Evolutionary conservation across 2,329 filamentous ascomycete genomes (phyloP).

Genomic region (Grosmannia huntii): DNA sequence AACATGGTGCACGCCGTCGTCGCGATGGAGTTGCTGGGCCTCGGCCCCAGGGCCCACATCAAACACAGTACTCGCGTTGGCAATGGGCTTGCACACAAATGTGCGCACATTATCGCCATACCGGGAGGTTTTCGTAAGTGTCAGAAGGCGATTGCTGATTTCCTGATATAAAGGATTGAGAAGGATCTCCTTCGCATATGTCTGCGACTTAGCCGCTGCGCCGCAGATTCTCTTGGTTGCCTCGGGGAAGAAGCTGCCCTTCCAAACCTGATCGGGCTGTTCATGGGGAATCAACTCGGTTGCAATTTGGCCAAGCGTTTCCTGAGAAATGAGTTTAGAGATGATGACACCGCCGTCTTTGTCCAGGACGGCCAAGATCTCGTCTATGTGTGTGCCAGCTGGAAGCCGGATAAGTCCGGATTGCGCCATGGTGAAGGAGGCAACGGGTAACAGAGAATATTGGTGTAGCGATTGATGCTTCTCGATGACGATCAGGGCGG

Average conservation of each 20-base stretch:
- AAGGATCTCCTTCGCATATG: not conserved
- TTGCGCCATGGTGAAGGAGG: not conserved
- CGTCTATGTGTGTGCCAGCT: not conserved
- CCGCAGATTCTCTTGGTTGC: not conserved
- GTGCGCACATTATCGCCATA: not conserved
- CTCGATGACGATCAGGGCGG: no score
- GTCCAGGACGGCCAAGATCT: not conserved
- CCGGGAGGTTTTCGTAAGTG: not conserved
- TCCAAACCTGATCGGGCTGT: not conserved
- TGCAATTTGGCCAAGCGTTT: not conserved
- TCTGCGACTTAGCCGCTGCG: not conserved
- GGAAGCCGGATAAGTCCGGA: not conserved
- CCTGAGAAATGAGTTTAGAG: not conserved
- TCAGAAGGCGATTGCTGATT: not conserved
- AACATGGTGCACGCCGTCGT: not conserved
- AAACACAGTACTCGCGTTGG: not conserved
- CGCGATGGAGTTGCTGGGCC: not conserved
- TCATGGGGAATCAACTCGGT: not conserved
- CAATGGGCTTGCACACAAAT: not conserved
- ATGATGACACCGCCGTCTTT: slow-evolving; percentile 1
- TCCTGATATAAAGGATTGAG: not conserved
- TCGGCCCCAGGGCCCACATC: not conserved
- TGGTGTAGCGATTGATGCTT: not conserved
- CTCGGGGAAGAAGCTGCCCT: not conserved
- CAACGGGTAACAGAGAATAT: not conserved